A percentile compares a stretch with the other conserved stretches of the same genome.
phyloP scores from a whole-genome alignment of 2,329 filamentous ascomycete genomes.

The Phyllosticta citrichinensis region DNA sequence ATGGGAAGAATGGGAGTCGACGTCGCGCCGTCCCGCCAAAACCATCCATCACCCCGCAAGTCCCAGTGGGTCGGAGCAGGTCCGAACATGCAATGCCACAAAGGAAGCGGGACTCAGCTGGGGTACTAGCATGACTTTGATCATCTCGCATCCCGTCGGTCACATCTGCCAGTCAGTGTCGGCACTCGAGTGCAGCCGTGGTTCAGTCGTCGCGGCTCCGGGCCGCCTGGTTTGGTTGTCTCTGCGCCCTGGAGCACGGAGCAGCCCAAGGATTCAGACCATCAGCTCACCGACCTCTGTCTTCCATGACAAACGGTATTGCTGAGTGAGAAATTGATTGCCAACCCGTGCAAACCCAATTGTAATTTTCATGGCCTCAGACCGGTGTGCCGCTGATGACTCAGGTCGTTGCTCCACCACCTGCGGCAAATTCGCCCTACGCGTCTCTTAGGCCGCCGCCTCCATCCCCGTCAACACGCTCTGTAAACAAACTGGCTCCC shows the following conservation, averaged over 20 bases:
- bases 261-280: neutral
- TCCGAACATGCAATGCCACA: neutral
- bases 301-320: neutral
- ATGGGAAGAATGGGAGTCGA: neutral
- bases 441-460: neutral
- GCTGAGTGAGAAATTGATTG: neutral
- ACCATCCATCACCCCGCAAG: neutral
- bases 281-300: neutral
- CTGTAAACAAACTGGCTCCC: neutral
- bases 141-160: neutral
- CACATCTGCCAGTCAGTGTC: neutral
- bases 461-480: neutral
- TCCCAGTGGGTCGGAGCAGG: neutral
- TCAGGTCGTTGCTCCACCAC: neutral
- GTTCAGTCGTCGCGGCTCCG: neutral
- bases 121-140: neutral
- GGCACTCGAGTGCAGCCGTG: neutral
- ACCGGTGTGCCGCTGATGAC: neutral
- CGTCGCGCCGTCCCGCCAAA: neutral
- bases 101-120: neutral
- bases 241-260: neutral
- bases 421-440: neutral
- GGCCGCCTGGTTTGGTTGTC: neutral
- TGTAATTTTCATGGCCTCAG: neutral
- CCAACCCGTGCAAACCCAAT: neutral